phyloP scores from a whole-genome alignment of 1,284 basidiomycete species.

The Sanghuangporus baumii region DNA sequence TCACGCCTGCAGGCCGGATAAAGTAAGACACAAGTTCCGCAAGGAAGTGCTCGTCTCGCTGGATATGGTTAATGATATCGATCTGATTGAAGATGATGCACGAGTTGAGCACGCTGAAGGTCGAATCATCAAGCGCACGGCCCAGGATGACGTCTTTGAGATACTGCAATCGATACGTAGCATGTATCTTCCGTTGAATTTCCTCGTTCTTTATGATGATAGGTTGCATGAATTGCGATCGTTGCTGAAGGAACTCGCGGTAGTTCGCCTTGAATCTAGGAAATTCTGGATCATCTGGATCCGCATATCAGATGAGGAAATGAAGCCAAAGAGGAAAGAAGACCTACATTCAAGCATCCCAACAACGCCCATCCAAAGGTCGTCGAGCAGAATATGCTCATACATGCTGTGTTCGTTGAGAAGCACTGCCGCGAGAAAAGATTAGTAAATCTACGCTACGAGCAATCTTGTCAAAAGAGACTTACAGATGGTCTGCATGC shows the following conservation, averaged over 20 bases:
- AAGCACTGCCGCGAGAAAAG: constrained; percentile 55
- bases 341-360: constrained; percentile 91
- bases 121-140: constrained; percentile 90
- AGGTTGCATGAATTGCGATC: constrained; percentile 82
- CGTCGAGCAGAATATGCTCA: constrained; percentile 93
- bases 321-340: constrained; percentile 27
- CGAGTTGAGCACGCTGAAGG: constrained; percentile 94
- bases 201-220: constrained; percentile 70
- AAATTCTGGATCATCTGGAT: constrained; percentile 91
- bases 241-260: constrained; percentile 83
- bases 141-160: constrained; percentile 98
- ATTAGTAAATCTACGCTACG: constrained; percentile 18
- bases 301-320: neutral
- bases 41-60: constrained; percentile 73
- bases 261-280: constrained; percentile 94
- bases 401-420: constrained; percentile 94
- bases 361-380: constrained; percentile 87
- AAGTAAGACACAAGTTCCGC: constrained; percentile 76
- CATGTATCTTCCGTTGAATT: constrained; percentile 87
- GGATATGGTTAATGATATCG: constrained; percentile 91
- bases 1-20: constrained; percentile 32
- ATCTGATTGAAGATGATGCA: constrained; percentile 99
- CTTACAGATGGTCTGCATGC: constrained; percentile 95
- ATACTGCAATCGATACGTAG: constrained; percentile 94
- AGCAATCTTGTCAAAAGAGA: constrained; percentile 20